Conservation (phyloP, 2,329 filamentous ascomycete species). For the Cytospora schulzeri region DNA sequence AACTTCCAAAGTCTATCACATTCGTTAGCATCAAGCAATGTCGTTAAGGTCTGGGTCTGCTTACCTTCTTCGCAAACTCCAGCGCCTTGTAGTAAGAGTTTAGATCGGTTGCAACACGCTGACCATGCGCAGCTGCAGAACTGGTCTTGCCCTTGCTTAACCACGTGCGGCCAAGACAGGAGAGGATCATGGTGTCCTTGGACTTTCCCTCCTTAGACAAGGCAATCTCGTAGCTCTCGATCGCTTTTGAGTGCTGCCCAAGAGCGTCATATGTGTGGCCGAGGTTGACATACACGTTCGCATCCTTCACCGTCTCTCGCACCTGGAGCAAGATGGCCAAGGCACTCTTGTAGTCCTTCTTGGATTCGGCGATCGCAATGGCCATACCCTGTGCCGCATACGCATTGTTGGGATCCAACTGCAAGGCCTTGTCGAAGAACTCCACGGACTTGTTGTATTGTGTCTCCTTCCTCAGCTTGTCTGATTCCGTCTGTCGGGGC, state of each 20-base stretch:
- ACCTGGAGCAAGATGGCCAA: slow-evolving; percentile 89
- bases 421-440: slow-evolving; percentile 96
- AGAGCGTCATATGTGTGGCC: slow-evolving; percentile 92
- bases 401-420: slow-evolving; percentile 92
- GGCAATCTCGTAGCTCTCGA: slow-evolving; percentile 91
- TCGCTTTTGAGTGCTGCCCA: slow-evolving; percentile 85
- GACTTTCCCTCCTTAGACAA: slow-evolving; percentile 74
- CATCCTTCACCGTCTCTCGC: slow-evolving; percentile 84
- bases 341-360: slow-evolving; percentile 81
- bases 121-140: slow-evolving; percentile 33
- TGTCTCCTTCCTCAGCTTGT: slow-evolving; percentile 86
- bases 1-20: slow-evolving; percentile 67
- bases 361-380: slow-evolving; percentile 92
- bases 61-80: slow-evolving; percentile 65
- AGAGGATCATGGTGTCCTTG: slow-evolving; percentile 76
- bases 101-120: slow-evolving; percentile 48
- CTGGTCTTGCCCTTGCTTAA: slow-evolving; percentile 70
- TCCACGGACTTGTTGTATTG: slow-evolving; percentile 92
- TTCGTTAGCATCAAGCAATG: slow-evolving; percentile 33
- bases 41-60: slow-evolving; percentile 21
- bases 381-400: slow-evolving; percentile 95
- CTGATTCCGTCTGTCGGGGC: slow-evolving; percentile 84
- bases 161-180: slow-evolving; percentile 87
- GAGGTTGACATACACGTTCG: slow-evolving; percentile 87
- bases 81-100: slow-evolving; percentile 60